Evolutionary conservation across 805 yeast species (phyloP).

Genomic region (Torulaspora microellipsoides): DNA sequence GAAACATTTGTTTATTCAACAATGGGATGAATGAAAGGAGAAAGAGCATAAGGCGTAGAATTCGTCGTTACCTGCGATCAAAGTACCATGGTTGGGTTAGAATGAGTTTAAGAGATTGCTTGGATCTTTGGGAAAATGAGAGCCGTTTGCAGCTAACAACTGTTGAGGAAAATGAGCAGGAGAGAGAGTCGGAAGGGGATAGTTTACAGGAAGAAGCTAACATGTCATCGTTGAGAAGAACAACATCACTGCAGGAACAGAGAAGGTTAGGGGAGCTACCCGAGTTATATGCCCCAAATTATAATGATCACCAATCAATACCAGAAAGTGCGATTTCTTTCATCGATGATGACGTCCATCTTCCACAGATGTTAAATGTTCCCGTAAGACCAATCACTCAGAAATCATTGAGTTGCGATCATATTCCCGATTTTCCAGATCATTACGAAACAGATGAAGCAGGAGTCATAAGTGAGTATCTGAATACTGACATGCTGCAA

Average conservation of each 20-base stretch:
- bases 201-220: conserved; percentile 2
- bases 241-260: conserved; percentile 16
- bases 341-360: neutral
- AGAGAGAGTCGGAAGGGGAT: conserved; percentile 1
- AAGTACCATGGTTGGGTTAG: conserved; percentile 28
- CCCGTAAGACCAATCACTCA: conserved; percentile 10
- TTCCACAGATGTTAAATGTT: conserved; percentile 3
- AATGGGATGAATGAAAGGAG: conserved; percentile 18
- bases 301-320: conserved; percentile 3
- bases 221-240: conserved; percentile 10
- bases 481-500: too few species aligned
- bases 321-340: conserved; percentile 4
- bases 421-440: conserved; percentile 11
- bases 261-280: conserved; percentile 2
- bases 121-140: conserved; percentile 30
- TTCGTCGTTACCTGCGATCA: conserved; percentile 22
- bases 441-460: too few species aligned
- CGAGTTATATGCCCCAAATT: conserved; percentile 1
- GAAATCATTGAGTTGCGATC: conserved; percentile 21
- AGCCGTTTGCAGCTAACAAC: conserved; percentile 1
- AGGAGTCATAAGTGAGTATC: too few species aligned
- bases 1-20: conserved; percentile 16
- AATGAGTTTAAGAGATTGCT: conserved; percentile 25
- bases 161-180: conserved; percentile 1
- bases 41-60: conserved; percentile 15